phyloP scores from a whole-genome alignment of 139 green algal genomes.

The Axilococcus clingmanii region DNA sequence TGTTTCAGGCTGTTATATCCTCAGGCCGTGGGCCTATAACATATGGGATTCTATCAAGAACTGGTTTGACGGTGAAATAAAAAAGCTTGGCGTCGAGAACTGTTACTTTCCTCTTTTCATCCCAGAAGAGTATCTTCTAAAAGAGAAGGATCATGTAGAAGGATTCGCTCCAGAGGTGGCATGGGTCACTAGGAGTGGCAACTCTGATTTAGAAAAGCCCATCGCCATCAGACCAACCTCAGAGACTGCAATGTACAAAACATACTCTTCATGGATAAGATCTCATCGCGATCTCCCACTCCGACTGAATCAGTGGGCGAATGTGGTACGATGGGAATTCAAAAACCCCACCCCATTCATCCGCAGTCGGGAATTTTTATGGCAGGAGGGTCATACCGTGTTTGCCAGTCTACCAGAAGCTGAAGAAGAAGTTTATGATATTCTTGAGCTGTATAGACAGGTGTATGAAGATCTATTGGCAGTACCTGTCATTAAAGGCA shows the following conservation, averaged over 20 bases:
- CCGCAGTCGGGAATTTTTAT: slow-evolving; percentile 87
- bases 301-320: slow-evolving; percentile 98
- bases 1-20: slow-evolving; percentile 96
- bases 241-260: slow-evolving; percentile 98
- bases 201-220: slow-evolving; percentile 83
- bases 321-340: slow-evolving; percentile 99
- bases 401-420: slow-evolving; percentile 85
- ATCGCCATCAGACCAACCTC: slow-evolving; percentile 95
- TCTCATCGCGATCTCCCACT: slow-evolving; percentile 94
- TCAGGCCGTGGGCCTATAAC: slow-evolving; percentile 83
- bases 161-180: slow-evolving; percentile 80
- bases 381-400: slow-evolving; percentile 80
- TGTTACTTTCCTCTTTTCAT: slow-evolving; percentile 99
- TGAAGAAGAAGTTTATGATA: slow-evolving; percentile 83
- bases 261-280: slow-evolving; percentile 92
- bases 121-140: slow-evolving; percentile 87
- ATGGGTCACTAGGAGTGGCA: slow-evolving; percentile 90
- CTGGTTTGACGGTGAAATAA: slow-evolving; percentile 91
- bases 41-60: slow-evolving; percentile 79
- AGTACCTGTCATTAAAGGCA: slow-evolving; percentile 86
- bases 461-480: slow-evolving; percentile 95
- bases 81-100: slow-evolving; percentile 91
- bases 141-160: slow-evolving; percentile 98
- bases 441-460: slow-evolving; percentile 74
- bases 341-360: slow-evolving; percentile 99